These are phyloP conservation scores for Zalaria obscura DNA, from an alignment of 2,329 filamentous ascomycete genomes.

Conservation along the genomic window DNA sequence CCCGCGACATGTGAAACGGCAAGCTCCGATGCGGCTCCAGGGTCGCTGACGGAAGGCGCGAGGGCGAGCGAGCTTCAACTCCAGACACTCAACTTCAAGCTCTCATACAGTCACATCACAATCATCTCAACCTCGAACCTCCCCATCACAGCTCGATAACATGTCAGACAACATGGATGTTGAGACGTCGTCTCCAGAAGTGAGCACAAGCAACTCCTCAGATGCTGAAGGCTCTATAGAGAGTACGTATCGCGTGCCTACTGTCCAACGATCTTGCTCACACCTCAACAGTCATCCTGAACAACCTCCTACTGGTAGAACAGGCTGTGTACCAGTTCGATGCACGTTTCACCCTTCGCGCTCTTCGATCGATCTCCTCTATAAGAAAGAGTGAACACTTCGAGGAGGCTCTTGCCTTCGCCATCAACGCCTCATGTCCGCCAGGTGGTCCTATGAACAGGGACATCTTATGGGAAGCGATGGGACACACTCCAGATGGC, in stretches of 20 bases:
- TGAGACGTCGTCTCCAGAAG: conserved; percentile 13
- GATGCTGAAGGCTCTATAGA: conserved; percentile 1
- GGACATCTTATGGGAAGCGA: conserved; percentile 5
- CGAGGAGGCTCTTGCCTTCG: conserved; percentile 16
- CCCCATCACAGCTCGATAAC: conserved; percentile 4
- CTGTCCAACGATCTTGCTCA: background rate
- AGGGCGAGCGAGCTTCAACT: conserved; percentile 2
- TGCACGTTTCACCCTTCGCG: conserved; percentile 84
- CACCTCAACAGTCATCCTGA: conserved; percentile 64
- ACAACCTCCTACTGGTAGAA: conserved; percentile 83
- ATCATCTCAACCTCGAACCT: background rate
- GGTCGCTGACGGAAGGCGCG: no score
- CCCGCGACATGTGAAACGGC: no score
- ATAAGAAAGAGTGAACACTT: conserved; percentile 62
- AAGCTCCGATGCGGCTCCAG: no score
- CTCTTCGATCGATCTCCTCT: conserved; percentile 86
- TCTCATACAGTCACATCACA: conserved; percentile 2
- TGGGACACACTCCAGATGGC: conserved; percentile 4
- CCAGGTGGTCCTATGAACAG: conserved; percentile 4
- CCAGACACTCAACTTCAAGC: conserved; percentile 4
- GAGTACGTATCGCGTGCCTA: background rate
- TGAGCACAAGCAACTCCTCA: background rate
- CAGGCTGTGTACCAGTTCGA: conserved; percentile 88
- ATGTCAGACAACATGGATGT: conserved; percentile 39
- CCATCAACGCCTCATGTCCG: conserved; percentile 5